Evolutionary conservation across 2,329 filamentous ascomycete species (phyloP), one percentile per base, ranked within the genome.

Genomic region (Cercospora sesami): DNA sequence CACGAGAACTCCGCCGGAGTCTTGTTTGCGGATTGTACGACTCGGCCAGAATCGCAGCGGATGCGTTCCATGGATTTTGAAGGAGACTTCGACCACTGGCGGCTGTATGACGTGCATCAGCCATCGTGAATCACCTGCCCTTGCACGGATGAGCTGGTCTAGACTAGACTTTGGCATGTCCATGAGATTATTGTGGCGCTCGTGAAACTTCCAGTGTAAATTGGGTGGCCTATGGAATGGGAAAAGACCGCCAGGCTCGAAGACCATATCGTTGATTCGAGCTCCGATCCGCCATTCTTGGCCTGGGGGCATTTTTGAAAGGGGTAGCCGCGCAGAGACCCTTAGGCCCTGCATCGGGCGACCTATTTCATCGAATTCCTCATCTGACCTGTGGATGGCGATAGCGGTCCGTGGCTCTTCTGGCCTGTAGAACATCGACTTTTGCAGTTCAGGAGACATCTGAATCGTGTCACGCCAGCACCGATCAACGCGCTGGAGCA

Each of bases 351-450:
- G 48, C 48, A 26, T n/a, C 28, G 33, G 60, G 4, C 33, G 26
- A 63, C 39, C 30, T 33, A 14, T 42, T 9, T 39, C 58, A 30
- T 36, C 21, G 4, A 26, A 23, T 45, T 61, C 59, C 5, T 61
- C 31, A 45, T 30, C 9, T 12, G 14, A 9, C 16, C 59, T 23
- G n/a, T n/a, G 23, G 26, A n/a, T 55, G 3, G 42, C 21, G 39
- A 36, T 53, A 18, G n/a, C 36, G 36, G 21, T 18, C 28, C 16
- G 12, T 14, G 42, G n/a, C 26, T 63, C 26, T 18, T 63, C 60
- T 45, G 60, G 10, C 42, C 48, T 48, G 42, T 63, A 33, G 12
- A 63, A 55, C 26, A 63, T 63, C 9, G 60, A n/a, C 2, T 63
- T 45, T 16, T 18, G 60, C 9, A 21, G 30, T 51, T 36, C 28